Evolutionary conservation across 495 filamentous ascomycete species (phyloP).

Genomic region (Penicillium manginii): DNA sequence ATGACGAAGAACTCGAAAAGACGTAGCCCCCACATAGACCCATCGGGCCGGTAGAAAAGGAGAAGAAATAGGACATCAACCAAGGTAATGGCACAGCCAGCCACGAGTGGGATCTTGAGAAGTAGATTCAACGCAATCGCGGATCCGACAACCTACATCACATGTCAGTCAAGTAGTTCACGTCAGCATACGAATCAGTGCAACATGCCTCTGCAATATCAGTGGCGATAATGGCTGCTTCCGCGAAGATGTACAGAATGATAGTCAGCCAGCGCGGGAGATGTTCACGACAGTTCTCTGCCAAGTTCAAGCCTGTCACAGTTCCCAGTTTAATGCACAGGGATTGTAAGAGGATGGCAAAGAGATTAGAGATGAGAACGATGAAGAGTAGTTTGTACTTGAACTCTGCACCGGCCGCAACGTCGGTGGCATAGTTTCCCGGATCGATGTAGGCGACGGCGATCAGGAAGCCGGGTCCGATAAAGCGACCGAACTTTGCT

Average conservation of each 20-base stretch:
- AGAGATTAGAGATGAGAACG: conserved; percentile 79
- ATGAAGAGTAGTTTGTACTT: conserved; percentile 76
- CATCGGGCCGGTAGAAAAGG: conserved; percentile 80
- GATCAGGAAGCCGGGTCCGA: conserved; percentile 86
- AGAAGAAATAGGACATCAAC: conserved; percentile 84
- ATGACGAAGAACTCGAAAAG: conserved; percentile 83
- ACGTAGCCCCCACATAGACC: conserved; percentile 72
- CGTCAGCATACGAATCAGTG: neutral
- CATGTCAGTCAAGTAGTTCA: neutral
- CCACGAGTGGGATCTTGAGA: conserved; percentile 78
- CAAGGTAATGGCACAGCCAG: conserved; percentile 85
- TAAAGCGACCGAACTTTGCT: conserved; percentile 71
- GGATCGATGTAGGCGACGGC: conserved; percentile 82
- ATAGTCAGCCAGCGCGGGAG: conserved; percentile 78
- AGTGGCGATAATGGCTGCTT: conserved; percentile 83
- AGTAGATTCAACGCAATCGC: conserved; percentile 90
- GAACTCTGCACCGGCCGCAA: conserved; percentile 69
- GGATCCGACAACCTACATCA: conserved; percentile 78
- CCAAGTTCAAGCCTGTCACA: conserved; percentile 82
- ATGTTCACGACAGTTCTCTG: conserved; percentile 76
- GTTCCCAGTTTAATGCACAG: conserved; percentile 83
- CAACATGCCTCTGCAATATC: conserved; percentile 79
- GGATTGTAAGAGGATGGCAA: conserved; percentile 82
- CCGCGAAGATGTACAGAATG: conserved; percentile 72
- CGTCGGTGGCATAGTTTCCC: conserved; percentile 85